These are phyloP conservation scores for Babesia ovata DNA, from an alignment of 169 alveolate genomes.

Conservation along the genomic window DNA sequence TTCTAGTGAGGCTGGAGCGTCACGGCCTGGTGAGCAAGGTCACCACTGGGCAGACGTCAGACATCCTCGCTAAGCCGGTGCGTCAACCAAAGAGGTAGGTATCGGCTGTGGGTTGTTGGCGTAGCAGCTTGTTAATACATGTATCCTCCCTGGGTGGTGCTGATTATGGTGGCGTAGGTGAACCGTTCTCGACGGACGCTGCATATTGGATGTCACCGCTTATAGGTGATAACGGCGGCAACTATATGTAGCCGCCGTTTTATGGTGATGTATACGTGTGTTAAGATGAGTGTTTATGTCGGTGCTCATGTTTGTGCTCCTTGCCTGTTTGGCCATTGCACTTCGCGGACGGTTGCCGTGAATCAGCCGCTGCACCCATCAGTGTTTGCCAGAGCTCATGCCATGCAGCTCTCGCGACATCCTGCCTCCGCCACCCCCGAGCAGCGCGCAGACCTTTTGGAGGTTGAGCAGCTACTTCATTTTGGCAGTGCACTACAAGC, in stretches of 20 bases:
- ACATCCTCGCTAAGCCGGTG: conserved; percentile 35
- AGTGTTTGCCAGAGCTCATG: background rate
- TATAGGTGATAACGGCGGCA: too few species aligned
- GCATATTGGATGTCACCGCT: too few species aligned
- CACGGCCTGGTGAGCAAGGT: conserved; percentile 61
- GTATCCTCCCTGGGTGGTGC: too few species aligned
- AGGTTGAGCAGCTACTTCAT: conserved; percentile 70
- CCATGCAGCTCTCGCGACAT: conserved; percentile 35
- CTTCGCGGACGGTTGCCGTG: too few species aligned
- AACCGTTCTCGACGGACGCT: too few species aligned
- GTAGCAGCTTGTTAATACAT: too few species aligned
- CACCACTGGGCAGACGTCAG: conserved; percentile 22
- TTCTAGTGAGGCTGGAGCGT: conserved; percentile 59
- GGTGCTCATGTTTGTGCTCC: too few species aligned
- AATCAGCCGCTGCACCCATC: background rate
- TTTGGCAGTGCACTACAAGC: conserved; percentile 69
- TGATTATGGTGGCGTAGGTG: too few species aligned
- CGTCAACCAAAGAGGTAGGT: conserved; percentile 46
- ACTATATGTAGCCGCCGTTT: too few species aligned
- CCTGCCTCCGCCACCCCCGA: conserved; percentile 40
- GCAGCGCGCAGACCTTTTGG: conserved; percentile 59
- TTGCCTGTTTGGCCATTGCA: too few species aligned
- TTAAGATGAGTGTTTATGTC: too few species aligned
- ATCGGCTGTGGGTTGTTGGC: background rate
- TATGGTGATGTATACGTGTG: too few species aligned